These are phyloP conservation scores for Aspergillus pseudoterreus DNA, from an alignment of 2,329 filamentous ascomycete genomes.

Conservation along the genomic window DNA sequence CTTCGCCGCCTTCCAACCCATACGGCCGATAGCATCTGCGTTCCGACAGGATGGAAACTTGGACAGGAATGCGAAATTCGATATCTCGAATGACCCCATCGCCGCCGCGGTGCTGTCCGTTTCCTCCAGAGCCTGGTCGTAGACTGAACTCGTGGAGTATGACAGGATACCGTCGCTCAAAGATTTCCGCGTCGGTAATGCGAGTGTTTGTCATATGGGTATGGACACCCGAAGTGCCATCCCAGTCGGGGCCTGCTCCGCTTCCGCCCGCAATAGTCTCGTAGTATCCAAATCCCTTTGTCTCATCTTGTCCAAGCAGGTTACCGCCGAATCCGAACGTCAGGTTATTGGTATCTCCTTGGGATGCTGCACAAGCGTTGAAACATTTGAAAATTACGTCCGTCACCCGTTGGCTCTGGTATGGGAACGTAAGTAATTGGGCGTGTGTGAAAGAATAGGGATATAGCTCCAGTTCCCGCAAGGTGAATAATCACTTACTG, in stretches of 20 bases:
- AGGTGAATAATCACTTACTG: conserved; percentile 47
- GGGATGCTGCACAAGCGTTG: conserved; percentile 67
- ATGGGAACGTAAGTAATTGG: too few relatives aligned
- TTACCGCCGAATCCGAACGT: conserved; percentile 23
- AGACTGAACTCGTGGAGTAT: conserved; percentile 67
- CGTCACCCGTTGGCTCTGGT: conserved; percentile 47
- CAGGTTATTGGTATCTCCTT: conserved; percentile 72
- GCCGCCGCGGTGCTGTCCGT: conserved; percentile 63
- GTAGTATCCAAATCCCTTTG: conserved; percentile 65
- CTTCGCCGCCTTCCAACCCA: conserved; percentile 1
- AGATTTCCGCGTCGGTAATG: conserved; percentile 77
- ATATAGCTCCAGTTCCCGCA: too few relatives aligned
- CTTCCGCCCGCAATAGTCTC: conserved; percentile 78
- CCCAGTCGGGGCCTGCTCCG: conserved; percentile 69
- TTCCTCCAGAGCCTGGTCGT: conserved; percentile 59
- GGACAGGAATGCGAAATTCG: conserved; percentile 61
- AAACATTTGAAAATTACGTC: conserved; percentile 77
- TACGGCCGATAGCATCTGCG: neutral
- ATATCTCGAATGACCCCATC: conserved; percentile 77
- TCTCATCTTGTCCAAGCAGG: neutral
- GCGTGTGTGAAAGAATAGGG: too few relatives aligned
- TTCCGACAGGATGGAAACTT: neutral
- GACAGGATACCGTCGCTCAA: conserved; percentile 72
- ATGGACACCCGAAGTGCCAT: conserved; percentile 72
- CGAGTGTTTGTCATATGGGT: conserved; percentile 82